Percentiles rank a stretch among this genome's conserved stretches.
These are phyloP conservation scores for Pichia sp. DNA, from an alignment of 1,139 yeast species.

Conservation along the genomic window DNA sequence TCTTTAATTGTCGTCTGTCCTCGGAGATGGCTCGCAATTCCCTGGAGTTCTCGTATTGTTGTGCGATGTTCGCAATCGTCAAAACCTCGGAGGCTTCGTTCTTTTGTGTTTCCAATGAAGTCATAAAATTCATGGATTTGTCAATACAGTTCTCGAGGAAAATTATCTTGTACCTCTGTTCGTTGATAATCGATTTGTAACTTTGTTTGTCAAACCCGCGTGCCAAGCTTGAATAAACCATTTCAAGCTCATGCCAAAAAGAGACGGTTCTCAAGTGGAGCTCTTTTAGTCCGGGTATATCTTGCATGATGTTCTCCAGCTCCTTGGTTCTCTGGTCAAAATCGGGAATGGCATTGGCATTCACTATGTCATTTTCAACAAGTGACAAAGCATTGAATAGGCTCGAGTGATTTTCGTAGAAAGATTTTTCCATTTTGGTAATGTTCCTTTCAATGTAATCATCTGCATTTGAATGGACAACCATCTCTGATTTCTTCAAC, in stretches of 20 bases:
- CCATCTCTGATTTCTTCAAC: constrained; percentile 7
- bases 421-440: neutral
- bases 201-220: constrained; percentile 6
- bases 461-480: constrained; percentile 1
- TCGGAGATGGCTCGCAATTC: neutral
- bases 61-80: constrained; percentile 10
- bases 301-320: neutral
- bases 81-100: constrained; percentile 16
- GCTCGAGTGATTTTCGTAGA: neutral
- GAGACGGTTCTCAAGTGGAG: constrained; percentile 5
- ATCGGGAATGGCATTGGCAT: constrained; percentile 6
- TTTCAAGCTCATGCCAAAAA: constrained; percentile 7
- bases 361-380: constrained; percentile 14
- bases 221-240: constrained; percentile 11
- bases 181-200: constrained; percentile 9
- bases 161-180: constrained; percentile 9
- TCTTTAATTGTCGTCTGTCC: constrained; percentile 4
- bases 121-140: constrained; percentile 6
- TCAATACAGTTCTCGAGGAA: constrained; percentile 12
- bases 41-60: neutral
- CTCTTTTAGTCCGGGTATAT: constrained; percentile 5
- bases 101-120: constrained; percentile 14
- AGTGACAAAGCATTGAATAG: constrained; percentile 5
- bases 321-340: constrained; percentile 5
- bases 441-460: constrained; percentile 4